phyloP scores from a whole-genome alignment of 2,329 filamentous ascomycete species.

The Macrophomina tecta region DNA sequence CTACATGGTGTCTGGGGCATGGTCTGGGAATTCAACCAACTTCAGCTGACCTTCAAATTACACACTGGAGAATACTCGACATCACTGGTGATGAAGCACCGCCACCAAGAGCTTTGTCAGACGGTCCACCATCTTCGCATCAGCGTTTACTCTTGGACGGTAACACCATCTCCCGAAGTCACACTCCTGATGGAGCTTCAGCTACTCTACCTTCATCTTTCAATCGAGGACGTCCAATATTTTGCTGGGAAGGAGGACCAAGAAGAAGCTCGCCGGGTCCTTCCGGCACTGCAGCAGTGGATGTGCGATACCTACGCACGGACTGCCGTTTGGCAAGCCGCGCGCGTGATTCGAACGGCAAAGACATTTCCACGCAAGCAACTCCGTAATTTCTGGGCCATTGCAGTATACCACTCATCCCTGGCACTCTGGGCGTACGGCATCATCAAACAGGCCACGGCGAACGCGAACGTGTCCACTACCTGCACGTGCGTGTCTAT shows the following conservation, averaged over 20 bases:
- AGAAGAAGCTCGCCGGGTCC: constrained; percentile 67
- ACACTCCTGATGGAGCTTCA: constrained; percentile 57
- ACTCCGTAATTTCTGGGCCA: constrained; percentile 70
- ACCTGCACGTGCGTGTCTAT: constrained; percentile 21
- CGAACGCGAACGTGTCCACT: neutral
- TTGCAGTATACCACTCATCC: constrained; percentile 71
- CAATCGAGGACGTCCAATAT: constrained; percentile 69
- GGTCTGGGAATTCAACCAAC: constrained; percentile 27
- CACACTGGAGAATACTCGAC: constrained; percentile 5
- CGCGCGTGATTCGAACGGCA: constrained; percentile 67
- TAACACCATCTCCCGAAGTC: constrained; percentile 16
- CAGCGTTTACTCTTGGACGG: constrained; percentile 43
- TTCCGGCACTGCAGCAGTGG: constrained; percentile 66
- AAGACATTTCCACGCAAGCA: constrained; percentile 59
- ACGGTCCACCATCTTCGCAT: constrained; percentile 60
- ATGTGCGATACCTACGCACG: constrained; percentile 61
- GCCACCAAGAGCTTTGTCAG: constrained; percentile 68
- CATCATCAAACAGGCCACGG: constrained; percentile 16
- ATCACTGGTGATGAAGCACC: constrained; percentile 46
- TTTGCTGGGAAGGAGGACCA: constrained; percentile 72
- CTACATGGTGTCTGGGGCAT: constrained; percentile 24
- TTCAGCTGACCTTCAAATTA: constrained; percentile 30
- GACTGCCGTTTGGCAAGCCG: constrained; percentile 70
- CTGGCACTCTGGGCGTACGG: constrained; percentile 65
- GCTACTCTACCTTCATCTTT: constrained; percentile 68